Evolutionary conservation across 176 grass and related monocot species (phyloP), one percentile per base, ranked within the genome.

Genomic region (Otatea glauca): DNA sequence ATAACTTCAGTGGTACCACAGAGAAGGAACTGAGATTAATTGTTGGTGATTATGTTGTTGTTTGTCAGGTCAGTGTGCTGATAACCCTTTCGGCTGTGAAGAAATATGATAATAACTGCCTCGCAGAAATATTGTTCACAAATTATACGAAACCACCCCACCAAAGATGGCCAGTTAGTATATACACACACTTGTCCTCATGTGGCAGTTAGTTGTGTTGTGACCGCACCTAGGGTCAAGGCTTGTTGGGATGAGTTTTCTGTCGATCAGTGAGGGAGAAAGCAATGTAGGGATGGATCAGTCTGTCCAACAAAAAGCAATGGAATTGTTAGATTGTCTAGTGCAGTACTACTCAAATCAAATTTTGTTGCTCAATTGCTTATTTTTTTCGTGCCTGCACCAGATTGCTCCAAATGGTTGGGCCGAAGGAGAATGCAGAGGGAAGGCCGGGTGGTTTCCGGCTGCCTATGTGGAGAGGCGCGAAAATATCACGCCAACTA

Each of bases 351-450:
- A 38, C 27, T 58, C 21, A 21, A 62, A 49, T 47, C 25, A 17
- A 15, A 79, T 39, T 71, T 67, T 23, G 18, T 34, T 84, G 42
- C 65, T 25, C 80, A 23, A 69, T 55, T 70, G 23, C 23, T 68
- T 79, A 18, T 63, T 20, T 75, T 72, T 75, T 78, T 48, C 0
- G 13, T 79, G 65, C 37, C 63, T 76, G 70, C 74, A 60, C 68
- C 74, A 97, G 95, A 92, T 94, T 84, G 72, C 92, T 79, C 86
- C 90, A 25, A 89, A 84, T 2, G 90, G 95, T 50, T 97, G 95
- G 95, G 92, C 95, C 1, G 95, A 97, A 92, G 95, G 95, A 75
- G 95, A 97, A 83, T 94, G 92, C 78, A 86, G 90, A 93, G 92
- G 90, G 37, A 93, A 94, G 86, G 90, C 88, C 11, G 95, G 95